Percentiles rank a stretch among this genome's conserved stretches.
These are phyloP conservation scores for Yamadazyma epiphylla DNA, from an alignment of 1,139 yeast species.

Conservation along the genomic window DNA sequence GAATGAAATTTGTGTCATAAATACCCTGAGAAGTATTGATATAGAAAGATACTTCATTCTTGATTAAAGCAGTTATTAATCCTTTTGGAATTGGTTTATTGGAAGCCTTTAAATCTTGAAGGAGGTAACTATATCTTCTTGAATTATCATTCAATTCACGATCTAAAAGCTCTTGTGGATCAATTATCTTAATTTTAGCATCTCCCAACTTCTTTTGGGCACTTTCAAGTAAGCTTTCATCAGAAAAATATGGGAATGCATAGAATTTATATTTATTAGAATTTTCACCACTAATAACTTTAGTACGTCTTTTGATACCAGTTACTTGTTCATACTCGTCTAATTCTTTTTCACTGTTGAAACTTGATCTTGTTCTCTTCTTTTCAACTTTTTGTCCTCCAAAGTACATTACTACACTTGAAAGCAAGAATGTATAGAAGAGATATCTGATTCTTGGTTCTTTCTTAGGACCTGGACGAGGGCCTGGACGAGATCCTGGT, in stretches of 20 bases:
- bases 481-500: no score
- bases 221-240: conserved; percentile 16
- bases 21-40: conserved; percentile 40
- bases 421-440: conserved; percentile 45
- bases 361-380: conserved; percentile 43
- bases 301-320: conserved; percentile 53
- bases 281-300: conserved; percentile 31
- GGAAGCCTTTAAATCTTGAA: conserved; percentile 35
- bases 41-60: conserved; percentile 39
- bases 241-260: conserved; percentile 40
- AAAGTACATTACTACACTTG: conserved; percentile 50
- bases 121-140: conserved; percentile 37
- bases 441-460: conserved; percentile 48
- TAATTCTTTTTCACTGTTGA: conserved; percentile 60
- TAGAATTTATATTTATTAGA: conserved; percentile 34
- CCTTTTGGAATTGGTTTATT: conserved; percentile 52
- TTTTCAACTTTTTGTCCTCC: conserved; percentile 53
- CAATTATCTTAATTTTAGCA: conserved; percentile 44
- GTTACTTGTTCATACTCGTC: conserved; percentile 43
- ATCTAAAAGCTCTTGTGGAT: conserved; percentile 42
- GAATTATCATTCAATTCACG: conserved; percentile 38
- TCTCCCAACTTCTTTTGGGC: conserved; percentile 16
- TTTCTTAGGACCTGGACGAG: conserved; percentile 9
- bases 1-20: conserved; percentile 41
- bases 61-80: conserved; percentile 52